phyloP scores from a whole-genome alignment of 2,329 filamentous ascomycete genomes.

The Colletotrichum eremochloae region DNA sequence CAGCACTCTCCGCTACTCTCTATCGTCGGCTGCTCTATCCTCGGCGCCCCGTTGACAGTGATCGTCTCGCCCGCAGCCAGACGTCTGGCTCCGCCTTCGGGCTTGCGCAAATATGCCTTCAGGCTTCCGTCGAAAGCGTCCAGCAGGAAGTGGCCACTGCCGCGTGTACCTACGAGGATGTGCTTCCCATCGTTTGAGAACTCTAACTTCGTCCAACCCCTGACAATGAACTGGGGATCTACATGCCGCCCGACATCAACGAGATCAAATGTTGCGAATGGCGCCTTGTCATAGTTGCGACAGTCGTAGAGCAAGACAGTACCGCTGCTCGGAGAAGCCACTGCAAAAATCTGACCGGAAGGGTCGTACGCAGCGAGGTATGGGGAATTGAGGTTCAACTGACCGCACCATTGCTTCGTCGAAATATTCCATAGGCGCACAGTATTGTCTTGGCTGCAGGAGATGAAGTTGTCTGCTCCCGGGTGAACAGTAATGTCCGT shows the following conservation, averaged over 20 bases:
- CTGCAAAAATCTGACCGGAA: conserved; percentile 90
- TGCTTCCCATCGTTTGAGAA: conserved; percentile 97
- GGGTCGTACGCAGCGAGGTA: conserved; percentile 92
- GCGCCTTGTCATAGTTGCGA: conserved; percentile 92
- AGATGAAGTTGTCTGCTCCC: conserved; percentile 90
- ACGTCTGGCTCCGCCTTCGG: conserved; percentile 65
- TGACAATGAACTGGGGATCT: conserved; percentile 69
- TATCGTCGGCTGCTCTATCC: conserved; percentile 55
- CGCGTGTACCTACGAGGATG: conserved; percentile 86
- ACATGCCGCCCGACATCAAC: conserved; percentile 65
- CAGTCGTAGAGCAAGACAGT: conserved; percentile 91
- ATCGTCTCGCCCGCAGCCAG: conserved; percentile 66
- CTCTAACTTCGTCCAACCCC: conserved; percentile 90
- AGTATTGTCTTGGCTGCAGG: conserved; percentile 90
- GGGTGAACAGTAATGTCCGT: conserved; percentile 89
- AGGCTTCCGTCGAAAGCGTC: conserved; percentile 90
- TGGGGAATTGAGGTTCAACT: conserved; percentile 83
- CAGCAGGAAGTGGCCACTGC: conserved; percentile 88
- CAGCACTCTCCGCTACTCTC: conserved; percentile 83
- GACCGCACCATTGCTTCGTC: conserved; percentile 83
- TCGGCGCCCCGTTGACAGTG: conserved; percentile 58
- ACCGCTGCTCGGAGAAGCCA: conserved; percentile 85
- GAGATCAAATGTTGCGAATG: conserved; percentile 89
- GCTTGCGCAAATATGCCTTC: conserved; percentile 78
- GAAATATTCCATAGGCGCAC: conserved; percentile 91